phyloP scores from a whole-genome alignment of 352 stramenopile genomes.

The Pythium periplocum region DNA sequence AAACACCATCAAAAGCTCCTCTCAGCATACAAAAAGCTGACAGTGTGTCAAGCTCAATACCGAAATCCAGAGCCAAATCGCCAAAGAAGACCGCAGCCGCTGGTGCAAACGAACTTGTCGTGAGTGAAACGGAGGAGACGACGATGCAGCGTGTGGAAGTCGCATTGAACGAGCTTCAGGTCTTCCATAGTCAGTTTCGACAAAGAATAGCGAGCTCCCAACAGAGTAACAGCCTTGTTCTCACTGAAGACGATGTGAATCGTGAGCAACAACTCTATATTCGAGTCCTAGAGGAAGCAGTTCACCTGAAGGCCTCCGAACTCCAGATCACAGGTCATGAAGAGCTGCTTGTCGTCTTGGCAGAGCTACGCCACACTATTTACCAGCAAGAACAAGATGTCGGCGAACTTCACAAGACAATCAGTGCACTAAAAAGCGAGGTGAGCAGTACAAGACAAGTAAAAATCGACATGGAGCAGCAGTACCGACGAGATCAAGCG shows the following conservation, averaged over 20 bases:
- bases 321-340: slow-evolving; percentile 66
- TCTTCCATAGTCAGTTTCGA: slow-evolving; percentile 23
- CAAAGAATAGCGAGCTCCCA: slow-evolving; percentile 4
- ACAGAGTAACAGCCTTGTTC: background rate
- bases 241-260: background rate
- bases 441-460: slow-evolving; percentile 9
- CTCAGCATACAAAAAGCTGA: too few species aligned
- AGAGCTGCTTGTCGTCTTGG: slow-evolving; percentile 68
- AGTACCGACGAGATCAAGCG: slow-evolving; percentile 1
- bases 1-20: slow-evolving; percentile 19
- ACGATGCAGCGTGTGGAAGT: slow-evolving; percentile 34
- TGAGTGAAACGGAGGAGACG: slow-evolving; percentile 13
- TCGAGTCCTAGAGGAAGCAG: slow-evolving; percentile 67
- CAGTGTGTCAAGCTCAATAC: too few species aligned
- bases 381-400: slow-evolving; percentile 66
- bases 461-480: slow-evolving; percentile 7
- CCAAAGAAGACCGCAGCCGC: slow-evolving; percentile 10
- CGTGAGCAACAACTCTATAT: slow-evolving; percentile 66
- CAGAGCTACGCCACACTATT: slow-evolving; percentile 71
- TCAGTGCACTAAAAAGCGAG: slow-evolving; percentile 5
- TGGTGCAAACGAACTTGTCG: slow-evolving; percentile 6
- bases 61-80: background rate
- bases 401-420: slow-evolving; percentile 13
- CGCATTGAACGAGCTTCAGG: slow-evolving; percentile 28
- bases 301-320: slow-evolving; percentile 67